phyloP scores from a whole-genome alignment of 2,329 filamentous ascomycete species.

The Pseudogymnoascus sp. region DNA sequence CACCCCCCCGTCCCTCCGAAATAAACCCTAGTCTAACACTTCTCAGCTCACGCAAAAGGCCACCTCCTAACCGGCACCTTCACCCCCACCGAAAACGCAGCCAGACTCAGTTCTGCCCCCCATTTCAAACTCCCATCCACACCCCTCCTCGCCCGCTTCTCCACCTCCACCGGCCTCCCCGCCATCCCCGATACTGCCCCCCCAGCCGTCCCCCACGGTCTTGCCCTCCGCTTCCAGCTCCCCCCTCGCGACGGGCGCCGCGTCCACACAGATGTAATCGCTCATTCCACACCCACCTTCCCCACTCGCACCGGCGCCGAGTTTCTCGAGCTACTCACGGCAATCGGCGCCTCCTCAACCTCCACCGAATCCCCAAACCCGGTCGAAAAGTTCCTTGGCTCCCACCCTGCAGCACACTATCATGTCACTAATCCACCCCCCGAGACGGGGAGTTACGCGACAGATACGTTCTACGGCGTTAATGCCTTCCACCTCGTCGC shows the following conservation, averaged over 20 bases:
- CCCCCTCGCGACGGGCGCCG: slow-evolving; percentile 29
- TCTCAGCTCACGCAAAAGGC: slow-evolving; percentile 46
- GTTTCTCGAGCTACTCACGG: slow-evolving; percentile 42
- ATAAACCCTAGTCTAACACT: not conserved
- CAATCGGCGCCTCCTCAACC: slow-evolving; percentile 26
- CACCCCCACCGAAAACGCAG: slow-evolving; percentile 37
- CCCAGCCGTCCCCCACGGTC: slow-evolving; percentile 40
- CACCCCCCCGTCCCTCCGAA: not conserved
- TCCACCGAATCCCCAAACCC: slow-evolving; percentile 23
- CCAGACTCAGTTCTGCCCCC: slow-evolving; percentile 37
- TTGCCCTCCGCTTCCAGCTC: slow-evolving; percentile 42
- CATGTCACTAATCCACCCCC: slow-evolving; percentile 45
- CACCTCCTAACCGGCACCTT: slow-evolving; percentile 45
- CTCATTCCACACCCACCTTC: slow-evolving; percentile 45
- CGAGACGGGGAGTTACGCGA: slow-evolving; percentile 40
- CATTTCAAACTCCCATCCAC: slow-evolving; percentile 41
- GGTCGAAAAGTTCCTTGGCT: slow-evolving; percentile 35
- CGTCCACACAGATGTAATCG: slow-evolving; percentile 48
- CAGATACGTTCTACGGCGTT: slow-evolving; percentile 40
- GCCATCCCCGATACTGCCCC: slow-evolving; percentile 41
- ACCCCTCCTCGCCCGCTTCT: slow-evolving; percentile 43
- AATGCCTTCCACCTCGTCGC: slow-evolving; percentile 41
- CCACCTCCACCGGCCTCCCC: slow-evolving; percentile 43
- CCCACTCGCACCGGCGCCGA: slow-evolving; percentile 44
- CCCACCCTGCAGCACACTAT: slow-evolving; percentile 38